Conservation (phyloP, 2,329 filamentous ascomycete genomes). For the Diaporthe ilicicola region DNA sequence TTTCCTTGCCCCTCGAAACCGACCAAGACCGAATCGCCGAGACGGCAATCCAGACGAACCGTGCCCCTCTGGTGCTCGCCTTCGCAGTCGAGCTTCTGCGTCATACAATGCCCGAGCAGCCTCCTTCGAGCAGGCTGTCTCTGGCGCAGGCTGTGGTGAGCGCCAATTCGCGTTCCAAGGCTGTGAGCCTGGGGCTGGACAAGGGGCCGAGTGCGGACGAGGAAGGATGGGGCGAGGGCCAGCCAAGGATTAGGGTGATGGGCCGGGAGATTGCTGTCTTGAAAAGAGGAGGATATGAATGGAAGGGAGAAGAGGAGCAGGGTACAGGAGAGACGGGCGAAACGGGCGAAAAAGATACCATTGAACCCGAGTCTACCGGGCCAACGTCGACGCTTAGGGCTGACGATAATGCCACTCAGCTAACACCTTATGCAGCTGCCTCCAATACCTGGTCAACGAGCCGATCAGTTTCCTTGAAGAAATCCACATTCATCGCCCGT, state of each 20-base stretch:
- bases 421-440: conserved; percentile 34
- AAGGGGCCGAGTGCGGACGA: conserved; percentile 71
- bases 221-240: conserved; percentile 77
- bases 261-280: conserved; percentile 78
- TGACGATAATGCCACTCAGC: conserved; percentile 34
- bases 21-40: conserved; percentile 68
- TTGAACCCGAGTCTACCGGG: conserved; percentile 30
- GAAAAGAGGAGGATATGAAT: conserved; percentile 79
- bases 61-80: conserved; percentile 83
- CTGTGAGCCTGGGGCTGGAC: conserved; percentile 77
- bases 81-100: conserved; percentile 79
- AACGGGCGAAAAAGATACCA: not conserved
- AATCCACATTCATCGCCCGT: conserved; percentile 67
- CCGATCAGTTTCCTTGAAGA: conserved; percentile 58
- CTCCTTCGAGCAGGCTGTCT: conserved; percentile 82
- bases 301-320: conserved; percentile 52
- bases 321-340: conserved; percentile 12
- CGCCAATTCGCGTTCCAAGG: conserved; percentile 80
- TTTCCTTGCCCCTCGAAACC: conserved; percentile 65
- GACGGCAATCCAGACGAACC: conserved; percentile 74
- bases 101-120: conserved; percentile 86
- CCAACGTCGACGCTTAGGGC: conserved; percentile 33
- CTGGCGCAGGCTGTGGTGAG: conserved; percentile 86
- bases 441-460: conserved; percentile 59
- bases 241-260: conserved; percentile 77